Conservation (phyloP, 768 basidiomycete genomes). For the Tylopilus intermedius region DNA sequence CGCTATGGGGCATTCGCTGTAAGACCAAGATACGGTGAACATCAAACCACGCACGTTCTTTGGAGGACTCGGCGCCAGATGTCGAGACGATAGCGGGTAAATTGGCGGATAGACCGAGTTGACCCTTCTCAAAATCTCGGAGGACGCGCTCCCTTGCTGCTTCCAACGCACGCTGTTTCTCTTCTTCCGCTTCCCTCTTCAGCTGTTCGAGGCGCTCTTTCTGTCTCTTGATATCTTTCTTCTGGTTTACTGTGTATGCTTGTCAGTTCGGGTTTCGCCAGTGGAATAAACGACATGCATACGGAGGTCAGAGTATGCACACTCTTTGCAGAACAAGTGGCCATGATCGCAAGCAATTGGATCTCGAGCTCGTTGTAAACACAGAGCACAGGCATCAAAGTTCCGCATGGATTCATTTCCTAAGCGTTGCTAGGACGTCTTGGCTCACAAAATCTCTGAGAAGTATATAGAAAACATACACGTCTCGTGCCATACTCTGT, state of each 20-base stretch:
- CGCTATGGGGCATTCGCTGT: slow-evolving; percentile 28
- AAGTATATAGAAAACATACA: slow-evolving; percentile 34
- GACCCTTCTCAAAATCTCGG: slow-evolving; percentile 83
- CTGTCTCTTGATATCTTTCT: slow-evolving; percentile 89
- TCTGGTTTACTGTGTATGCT: slow-evolving; percentile 66
- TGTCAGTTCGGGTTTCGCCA: slow-evolving; percentile 10
- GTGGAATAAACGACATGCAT: slow-evolving; percentile 25
- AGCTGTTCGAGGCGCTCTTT: slow-evolving; percentile 71
- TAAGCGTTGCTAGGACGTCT: slow-evolving; percentile 29
- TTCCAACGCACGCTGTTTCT: slow-evolving; percentile 59
- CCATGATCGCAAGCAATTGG: slow-evolving; percentile 82
- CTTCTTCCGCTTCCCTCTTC: slow-evolving; percentile 75
- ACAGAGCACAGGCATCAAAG: slow-evolving; percentile 89
- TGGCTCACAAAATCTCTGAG: neutral
- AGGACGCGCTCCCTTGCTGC: slow-evolving; percentile 87
- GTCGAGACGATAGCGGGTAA: slow-evolving; percentile 32
- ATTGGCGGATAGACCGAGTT: slow-evolving; percentile 60
- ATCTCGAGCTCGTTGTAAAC: slow-evolving; percentile 76
- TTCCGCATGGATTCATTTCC: slow-evolving; percentile 91
- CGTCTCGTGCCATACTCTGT: slow-evolving; percentile 75
- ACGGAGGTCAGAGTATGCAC: slow-evolving; percentile 82
- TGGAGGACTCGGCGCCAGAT: slow-evolving; percentile 31
- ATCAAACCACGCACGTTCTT: slow-evolving; percentile 32
- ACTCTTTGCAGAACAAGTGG: slow-evolving; percentile 95
- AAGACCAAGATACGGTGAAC: neutral